A percentile compares a stretch with the other conserved stretches of the same genome.
These are phyloP conservation scores for Lentinula edodes DNA, from an alignment of 768 basidiomycete genomes.

Conservation along the genomic window DNA sequence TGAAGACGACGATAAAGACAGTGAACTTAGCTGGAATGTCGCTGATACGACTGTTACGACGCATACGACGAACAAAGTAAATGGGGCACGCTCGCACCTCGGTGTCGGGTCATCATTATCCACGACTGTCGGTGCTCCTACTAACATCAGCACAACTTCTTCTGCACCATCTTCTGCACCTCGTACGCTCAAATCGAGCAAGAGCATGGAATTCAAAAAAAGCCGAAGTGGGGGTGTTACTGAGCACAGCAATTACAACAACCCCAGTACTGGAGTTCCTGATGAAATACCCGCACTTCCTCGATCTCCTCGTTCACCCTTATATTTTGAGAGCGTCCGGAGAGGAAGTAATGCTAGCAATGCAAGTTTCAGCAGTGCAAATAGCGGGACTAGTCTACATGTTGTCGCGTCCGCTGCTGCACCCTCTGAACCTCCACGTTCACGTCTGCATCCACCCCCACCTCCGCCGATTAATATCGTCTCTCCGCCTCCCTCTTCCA, in stretches of 20 bases:
- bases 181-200: conserved; percentile 53
- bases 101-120: conserved; percentile 11
- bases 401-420: conserved; percentile 14
- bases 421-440: conserved; percentile 6
- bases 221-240: conserved; percentile 12
- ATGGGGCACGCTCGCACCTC: conserved; percentile 14
- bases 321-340: conserved; percentile 25
- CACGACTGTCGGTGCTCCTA: background rate
- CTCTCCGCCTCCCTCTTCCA: background rate
- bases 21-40: conserved; percentile 9
- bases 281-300: conserved; percentile 7
- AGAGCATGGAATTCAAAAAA: conserved; percentile 60
- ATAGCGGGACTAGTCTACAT: background rate
- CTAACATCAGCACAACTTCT: background rate
- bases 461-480: background rate
- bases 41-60: conserved; percentile 4
- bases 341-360: conserved; percentile 35
- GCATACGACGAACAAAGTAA: conserved; percentile 4
- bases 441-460: conserved; percentile 4
- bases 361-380: conserved; percentile 21
- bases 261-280: background rate
- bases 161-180: background rate
- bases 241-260: background rate
- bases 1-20: background rate
- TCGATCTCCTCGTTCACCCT: conserved; percentile 24